Conservation (phyloP, 2,329 filamentous ascomycete species). For the Diplocarpon mali region DNA sequence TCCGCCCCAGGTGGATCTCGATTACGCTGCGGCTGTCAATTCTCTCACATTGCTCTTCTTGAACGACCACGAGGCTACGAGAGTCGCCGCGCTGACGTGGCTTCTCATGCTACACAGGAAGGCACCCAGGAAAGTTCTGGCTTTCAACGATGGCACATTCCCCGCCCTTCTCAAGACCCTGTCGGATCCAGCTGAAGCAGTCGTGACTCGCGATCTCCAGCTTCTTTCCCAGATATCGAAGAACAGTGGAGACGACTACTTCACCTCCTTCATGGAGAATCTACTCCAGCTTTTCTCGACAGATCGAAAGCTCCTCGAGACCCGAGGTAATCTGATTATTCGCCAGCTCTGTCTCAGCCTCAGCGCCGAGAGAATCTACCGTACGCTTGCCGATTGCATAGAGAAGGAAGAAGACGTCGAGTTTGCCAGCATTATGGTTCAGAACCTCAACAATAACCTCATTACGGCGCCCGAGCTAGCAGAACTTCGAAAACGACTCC, state of each 20-base stretch:
- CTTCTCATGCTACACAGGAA: conserved; percentile 96
- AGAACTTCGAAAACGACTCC: conserved; percentile 77
- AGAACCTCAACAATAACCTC: conserved; percentile 97
- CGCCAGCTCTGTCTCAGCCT: conserved; percentile 86
- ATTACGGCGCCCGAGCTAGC: conserved; percentile 92
- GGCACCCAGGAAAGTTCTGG: conserved; percentile 82
- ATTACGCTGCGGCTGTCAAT: conserved; percentile 90
- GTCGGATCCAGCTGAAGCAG: conserved; percentile 87
- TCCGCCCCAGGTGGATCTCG: conserved; percentile 59
- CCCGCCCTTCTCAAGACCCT: conserved; percentile 91
- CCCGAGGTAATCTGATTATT: conserved; percentile 90
- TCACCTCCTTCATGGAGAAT: conserved; percentile 97
- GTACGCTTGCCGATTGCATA: conserved; percentile 89
- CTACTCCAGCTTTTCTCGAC: conserved; percentile 91
- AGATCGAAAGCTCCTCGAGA: conserved; percentile 82
- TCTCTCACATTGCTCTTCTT: conserved; percentile 87
- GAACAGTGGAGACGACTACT: conserved; percentile 95
- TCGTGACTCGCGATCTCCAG: conserved; percentile 89
- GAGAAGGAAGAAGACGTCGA: conserved; percentile 97
- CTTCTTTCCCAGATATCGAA: conserved; percentile 91
- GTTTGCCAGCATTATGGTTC: conserved; percentile 98
- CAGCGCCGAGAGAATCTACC: conserved; percentile 89
- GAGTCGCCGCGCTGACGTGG: conserved; percentile 90
- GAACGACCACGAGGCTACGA: conserved; percentile 92
- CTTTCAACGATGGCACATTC: conserved; percentile 95